These are phyloP conservation scores for Ophiostoma sp. DNA, from an alignment of 2,329 filamentous ascomycete genomes.

Conservation along the genomic window DNA sequence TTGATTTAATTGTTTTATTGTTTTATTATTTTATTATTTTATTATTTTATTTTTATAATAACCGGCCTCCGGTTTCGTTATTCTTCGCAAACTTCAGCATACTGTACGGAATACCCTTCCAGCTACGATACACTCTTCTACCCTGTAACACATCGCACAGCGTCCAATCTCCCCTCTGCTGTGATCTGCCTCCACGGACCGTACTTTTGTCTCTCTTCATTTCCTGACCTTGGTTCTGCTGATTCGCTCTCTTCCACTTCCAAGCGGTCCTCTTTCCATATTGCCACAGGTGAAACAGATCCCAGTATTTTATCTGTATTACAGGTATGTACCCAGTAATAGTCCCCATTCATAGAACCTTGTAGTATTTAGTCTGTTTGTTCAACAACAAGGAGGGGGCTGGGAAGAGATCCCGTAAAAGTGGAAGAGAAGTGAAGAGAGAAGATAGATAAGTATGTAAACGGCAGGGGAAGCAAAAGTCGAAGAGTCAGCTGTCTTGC, in stretches of 20 bases:
- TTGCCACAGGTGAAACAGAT: background rate
- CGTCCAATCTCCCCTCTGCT: background rate
- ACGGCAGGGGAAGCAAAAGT: background rate
- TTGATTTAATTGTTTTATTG: too few relatives aligned
- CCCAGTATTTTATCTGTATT: slow-evolving; percentile 1
- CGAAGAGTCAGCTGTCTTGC: too few relatives aligned
- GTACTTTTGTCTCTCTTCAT: slow-evolving; percentile 5
- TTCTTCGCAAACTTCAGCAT: background rate
- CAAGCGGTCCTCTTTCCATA: background rate
- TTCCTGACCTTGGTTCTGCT: slow-evolving; percentile 4
- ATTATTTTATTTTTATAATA: too few relatives aligned
- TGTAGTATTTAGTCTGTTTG: slow-evolving; percentile 5
- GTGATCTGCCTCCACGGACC: background rate
- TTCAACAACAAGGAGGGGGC: slow-evolving; percentile 1
- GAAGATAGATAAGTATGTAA: background rate
- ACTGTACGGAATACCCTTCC: background rate
- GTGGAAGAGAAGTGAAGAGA: background rate
- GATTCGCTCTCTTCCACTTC: slow-evolving; percentile 8
- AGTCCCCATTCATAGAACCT: background rate
- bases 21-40: too few relatives aligned
- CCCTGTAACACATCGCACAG: background rate
- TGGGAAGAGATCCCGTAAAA: background rate
- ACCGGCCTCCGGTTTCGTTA: background rate
- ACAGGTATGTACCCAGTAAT: background rate
- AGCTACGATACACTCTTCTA: background rate